Base-by-base conservation (phyloP, 305 asterid species). In the Galium porrigens region DNA sequence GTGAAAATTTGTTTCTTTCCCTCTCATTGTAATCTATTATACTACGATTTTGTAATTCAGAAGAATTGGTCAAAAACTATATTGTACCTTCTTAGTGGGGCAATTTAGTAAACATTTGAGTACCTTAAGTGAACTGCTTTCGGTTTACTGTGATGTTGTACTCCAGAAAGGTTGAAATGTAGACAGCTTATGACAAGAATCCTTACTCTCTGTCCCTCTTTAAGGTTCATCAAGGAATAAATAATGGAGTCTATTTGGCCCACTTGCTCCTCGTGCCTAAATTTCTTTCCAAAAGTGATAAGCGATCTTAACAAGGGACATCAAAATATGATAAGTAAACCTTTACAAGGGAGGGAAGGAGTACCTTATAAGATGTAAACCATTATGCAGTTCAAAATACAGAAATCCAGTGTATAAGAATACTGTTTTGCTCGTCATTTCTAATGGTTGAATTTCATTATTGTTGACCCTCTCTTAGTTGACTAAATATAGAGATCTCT, bases 21-120 rank as follows among this genome's bases (percentile, higher is more conserved):
- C 18, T 37, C 1, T 11, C 8, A 9, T 25, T 29, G 22, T 5
- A 12, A 44, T 37, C 12, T 66, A 4, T 0, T n/a, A 55, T 3
- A 29, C 58, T 4, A 48, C 2, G 25, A 48, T 48, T 48, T 25
- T 17, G 42, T n/a, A 11, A 20, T 27, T 44, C 6, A 42, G 46
- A 53, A 46, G 41, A 63, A 58, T 49, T 58, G 49, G 46, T 67
- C 12, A 20, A 46, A 46, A 46, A 64, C 33, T 25, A 41, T 27
- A 27, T 27, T 2, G 62, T 4, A 56, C 32, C 64, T 67, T 41
- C 30, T 30, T 66, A 27, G 55, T 37, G 63, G 41, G 29, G 62
- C 15, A 34, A 34, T 36, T 36, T 36, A 36, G 41, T 36, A 6
- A 36, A 5, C 48, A 11, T 66, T 33, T 49, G 33, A 62, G 56